Evolutionary conservation across 108 stramenopile species (phyloP).

Genomic region (Conticribra guillardii): DNA sequence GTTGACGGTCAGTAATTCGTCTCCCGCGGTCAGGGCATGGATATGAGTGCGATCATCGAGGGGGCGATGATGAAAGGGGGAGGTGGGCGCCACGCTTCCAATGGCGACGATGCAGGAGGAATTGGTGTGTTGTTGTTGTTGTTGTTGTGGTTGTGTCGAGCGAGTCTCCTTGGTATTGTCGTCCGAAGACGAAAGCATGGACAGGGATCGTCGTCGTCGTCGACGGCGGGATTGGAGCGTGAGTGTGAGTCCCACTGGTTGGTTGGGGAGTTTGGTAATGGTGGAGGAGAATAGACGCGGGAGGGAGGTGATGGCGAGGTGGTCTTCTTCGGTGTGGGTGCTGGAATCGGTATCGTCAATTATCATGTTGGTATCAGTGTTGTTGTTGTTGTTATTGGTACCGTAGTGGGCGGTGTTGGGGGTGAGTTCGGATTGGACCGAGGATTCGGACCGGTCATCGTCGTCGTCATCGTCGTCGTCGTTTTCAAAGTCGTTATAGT

Average conservation of each 20-base stretch:
- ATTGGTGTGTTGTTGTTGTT: neutral
- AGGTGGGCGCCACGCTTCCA: neutral
- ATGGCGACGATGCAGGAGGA: neutral
- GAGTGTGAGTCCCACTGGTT: neutral
- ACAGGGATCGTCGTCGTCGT: neutral
- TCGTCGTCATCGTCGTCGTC: too few species aligned
- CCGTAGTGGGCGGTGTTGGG: too few species aligned
- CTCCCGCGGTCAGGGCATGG: neutral
- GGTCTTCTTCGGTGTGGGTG: neutral
- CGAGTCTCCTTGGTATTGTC: neutral
- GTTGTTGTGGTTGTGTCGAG: neutral
- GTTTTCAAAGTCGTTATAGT: too few species aligned
- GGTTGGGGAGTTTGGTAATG: constrained; percentile 1
- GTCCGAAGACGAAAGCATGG: neutral
- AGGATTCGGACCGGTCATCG: too few species aligned
- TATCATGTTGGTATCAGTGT: too few species aligned
- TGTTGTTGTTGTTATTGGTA: too few species aligned
- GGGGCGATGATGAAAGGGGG: constrained; percentile 9
- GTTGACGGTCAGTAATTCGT: constrained; percentile 22
- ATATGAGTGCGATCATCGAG: neutral
- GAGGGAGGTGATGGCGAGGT: neutral
- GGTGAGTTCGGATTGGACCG: too few species aligned
- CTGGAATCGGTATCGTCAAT: too few species aligned
- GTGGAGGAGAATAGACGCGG: constrained; percentile 1
- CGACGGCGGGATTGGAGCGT: neutral